Percentiles rank a stretch among this genome's conserved stretches.
Conservation (phyloP, 2,329 filamentous ascomycete species). For the Anthostomella pinea region DNA sequence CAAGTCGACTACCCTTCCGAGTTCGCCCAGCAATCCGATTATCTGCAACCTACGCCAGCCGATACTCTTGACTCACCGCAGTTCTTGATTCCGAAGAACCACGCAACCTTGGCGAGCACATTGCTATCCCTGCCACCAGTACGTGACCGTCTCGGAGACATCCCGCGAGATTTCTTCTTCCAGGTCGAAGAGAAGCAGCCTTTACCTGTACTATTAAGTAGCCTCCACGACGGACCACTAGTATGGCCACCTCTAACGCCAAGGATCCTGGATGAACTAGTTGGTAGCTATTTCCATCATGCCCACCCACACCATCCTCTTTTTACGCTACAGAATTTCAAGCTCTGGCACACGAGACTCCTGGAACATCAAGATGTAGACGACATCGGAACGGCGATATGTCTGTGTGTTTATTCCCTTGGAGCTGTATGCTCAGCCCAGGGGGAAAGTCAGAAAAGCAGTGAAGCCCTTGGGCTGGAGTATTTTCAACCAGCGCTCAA, state of each 20-base stretch:
- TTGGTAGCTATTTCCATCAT: constrained; percentile 32
- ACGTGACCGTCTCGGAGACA: constrained; percentile 32
- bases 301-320: constrained; percentile 37
- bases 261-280: constrained; percentile 24
- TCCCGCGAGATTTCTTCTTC: constrained; percentile 33
- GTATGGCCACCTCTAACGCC: constrained; percentile 29
- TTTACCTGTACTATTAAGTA: constrained; percentile 30
- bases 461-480: constrained; percentile 29
- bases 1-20: constrained; percentile 23
- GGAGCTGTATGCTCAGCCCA: constrained; percentile 26
- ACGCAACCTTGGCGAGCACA: constrained; percentile 33
- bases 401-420: constrained; percentile 37
- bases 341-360: constrained; percentile 27
- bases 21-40: constrained; percentile 21
- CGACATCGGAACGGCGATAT: constrained; percentile 32
- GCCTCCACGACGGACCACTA: constrained; percentile 22
- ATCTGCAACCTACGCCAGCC: constrained; percentile 18
- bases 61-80: constrained; percentile 30
- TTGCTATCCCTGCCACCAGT: constrained; percentile 34
- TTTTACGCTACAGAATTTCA: constrained; percentile 29
- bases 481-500: constrained; percentile 36
- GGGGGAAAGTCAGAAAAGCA: constrained; percentile 16
- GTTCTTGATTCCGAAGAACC: constrained; percentile 36
- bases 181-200: constrained; percentile 33
- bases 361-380: constrained; percentile 24